Evolutionary conservation across 2,329 filamentous ascomycete species (phyloP).

Genomic region (Diplodia sapinea): DNA sequence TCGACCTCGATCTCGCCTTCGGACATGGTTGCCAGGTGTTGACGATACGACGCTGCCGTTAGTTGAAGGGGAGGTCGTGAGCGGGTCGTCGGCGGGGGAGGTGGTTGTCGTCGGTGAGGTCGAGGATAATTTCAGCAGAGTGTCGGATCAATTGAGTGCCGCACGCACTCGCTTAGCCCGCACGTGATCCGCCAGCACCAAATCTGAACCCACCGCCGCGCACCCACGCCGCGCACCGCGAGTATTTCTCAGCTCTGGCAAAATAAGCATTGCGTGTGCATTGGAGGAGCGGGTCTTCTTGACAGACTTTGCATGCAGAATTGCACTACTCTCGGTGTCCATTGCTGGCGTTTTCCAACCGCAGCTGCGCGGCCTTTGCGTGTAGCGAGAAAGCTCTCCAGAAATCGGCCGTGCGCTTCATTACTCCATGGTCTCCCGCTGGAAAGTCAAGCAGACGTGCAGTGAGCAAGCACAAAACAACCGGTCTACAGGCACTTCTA

Average conservation of each 20-base stretch:
- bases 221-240: neutral
- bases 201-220: too few species aligned
- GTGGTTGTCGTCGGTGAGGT: conserved; percentile 33
- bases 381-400: neutral
- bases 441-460: neutral
- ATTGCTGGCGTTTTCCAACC: neutral
- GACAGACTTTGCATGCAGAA: neutral
- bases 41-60: conserved; percentile 20
- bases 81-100: conserved; percentile 30
- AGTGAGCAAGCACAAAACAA: neutral
- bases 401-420: conserved; percentile 4
- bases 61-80: conserved; percentile 25
- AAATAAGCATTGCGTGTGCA: neutral
- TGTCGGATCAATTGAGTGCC: conserved; percentile 30
- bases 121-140: conserved; percentile 32
- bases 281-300: neutral
- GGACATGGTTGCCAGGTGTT: conserved; percentile 74
- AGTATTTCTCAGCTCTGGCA: neutral
- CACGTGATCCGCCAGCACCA: conserved; percentile 23
- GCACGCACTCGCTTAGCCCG: conserved; percentile 30
- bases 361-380: neutral
- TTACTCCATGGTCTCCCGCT: neutral
- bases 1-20: conserved; percentile 96
- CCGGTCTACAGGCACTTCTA: neutral
- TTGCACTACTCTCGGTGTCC: neutral